Evolutionary conservation across 345 rosid species (phyloP).

Genomic region (Salix suchowensis): DNA sequence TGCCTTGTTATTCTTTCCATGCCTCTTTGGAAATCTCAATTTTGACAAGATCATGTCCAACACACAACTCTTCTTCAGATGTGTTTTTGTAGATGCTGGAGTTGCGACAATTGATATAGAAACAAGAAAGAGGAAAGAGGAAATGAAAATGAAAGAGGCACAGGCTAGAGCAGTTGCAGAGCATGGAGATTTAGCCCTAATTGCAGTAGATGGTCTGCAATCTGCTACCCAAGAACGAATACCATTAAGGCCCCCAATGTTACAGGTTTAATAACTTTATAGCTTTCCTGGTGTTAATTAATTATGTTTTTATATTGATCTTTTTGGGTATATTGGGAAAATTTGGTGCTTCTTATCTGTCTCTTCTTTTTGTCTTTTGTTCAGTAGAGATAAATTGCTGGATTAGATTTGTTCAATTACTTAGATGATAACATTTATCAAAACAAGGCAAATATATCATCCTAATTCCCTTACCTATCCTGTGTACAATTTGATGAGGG

Average conservation of each 20-base stretch:
- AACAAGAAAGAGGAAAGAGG: constrained; percentile 84
- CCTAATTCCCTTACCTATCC: neutral
- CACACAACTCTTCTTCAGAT: constrained; percentile 38
- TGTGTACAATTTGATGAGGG: neutral
- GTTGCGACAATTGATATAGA: constrained; percentile 84
- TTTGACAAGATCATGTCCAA: neutral
- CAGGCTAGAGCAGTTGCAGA: constrained; percentile 83
- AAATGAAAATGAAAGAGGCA: constrained; percentile 82
- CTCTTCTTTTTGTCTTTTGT: neutral
- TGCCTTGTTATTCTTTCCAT: neutral
- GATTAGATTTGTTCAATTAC: neutral
- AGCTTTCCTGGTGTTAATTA: neutral
- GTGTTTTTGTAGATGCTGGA: constrained; percentile 98
- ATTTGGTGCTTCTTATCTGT: neutral
- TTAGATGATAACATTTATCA: too few species aligned
- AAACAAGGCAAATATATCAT: too few species aligned
- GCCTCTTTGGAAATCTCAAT: neutral
- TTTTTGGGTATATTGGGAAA: neutral
- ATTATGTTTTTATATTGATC: neutral
- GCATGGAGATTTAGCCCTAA: constrained; percentile 95
- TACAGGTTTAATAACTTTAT: constrained; percentile 56
- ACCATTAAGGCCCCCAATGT: constrained; percentile 83
- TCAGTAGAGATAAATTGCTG: neutral
- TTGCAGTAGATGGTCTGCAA: constrained; percentile 72
- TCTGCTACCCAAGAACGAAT: constrained; percentile 59